These are phyloP conservation scores for Globisporangium paroecandrum DNA, from an alignment of 352 stramenopile species.

Conservation along the genomic window DNA sequence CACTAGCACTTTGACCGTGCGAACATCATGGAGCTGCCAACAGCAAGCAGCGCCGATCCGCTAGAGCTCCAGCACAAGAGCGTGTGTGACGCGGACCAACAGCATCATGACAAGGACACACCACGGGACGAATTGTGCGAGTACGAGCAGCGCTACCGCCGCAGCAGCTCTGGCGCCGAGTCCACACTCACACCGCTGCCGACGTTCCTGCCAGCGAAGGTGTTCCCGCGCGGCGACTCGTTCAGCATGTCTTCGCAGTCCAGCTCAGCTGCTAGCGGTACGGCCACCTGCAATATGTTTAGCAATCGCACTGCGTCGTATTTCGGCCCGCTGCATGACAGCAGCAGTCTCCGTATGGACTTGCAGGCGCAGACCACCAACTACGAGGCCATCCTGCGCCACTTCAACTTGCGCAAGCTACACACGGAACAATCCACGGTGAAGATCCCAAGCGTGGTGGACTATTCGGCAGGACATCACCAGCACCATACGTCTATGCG, in stretches of 20 bases:
- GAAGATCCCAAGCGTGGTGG: neutral
- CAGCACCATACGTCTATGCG: neutral
- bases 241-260: neutral
- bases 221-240: conserved; percentile 4
- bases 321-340: neutral
- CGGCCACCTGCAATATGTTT: neutral
- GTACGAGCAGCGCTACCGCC: neutral
- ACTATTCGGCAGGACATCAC: neutral
- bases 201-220: neutral
- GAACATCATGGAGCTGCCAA: neutral
- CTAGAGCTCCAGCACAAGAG: neutral
- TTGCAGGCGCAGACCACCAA: conserved; percentile 10
- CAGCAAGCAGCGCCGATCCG: neutral
- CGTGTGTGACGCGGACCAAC: neutral
- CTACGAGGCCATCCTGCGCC: conserved; percentile 15
- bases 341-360: conserved; percentile 2
- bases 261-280: neutral
- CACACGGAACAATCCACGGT: neutral
- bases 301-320: neutral
- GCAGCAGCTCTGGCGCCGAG: conserved; percentile 3
- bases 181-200: conserved; percentile 1
- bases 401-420: conserved; percentile 13
- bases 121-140: neutral
- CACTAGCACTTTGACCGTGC: no score
- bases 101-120: neutral